phyloP scores from a whole-genome alignment of 1,139 yeast genomes.

The Hemisphaericaspora xylanilytica region DNA sequence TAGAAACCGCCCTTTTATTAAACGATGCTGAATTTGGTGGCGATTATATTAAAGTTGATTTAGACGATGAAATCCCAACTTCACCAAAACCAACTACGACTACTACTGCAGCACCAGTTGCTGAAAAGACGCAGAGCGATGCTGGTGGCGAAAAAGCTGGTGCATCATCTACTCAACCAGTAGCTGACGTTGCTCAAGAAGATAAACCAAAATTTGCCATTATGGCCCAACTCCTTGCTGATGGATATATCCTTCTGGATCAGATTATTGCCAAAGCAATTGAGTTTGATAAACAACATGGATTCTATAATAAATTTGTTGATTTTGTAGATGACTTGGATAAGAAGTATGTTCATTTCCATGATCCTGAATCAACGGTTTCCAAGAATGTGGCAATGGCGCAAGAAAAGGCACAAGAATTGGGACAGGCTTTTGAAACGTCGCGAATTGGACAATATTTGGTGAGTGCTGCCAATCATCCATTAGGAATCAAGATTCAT shows the following conservation, averaged over 20 bases:
- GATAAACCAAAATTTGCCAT: constrained; percentile 75
- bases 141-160: background rate
- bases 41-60: constrained; percentile 44
- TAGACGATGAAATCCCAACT: constrained; percentile 1
- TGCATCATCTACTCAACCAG: constrained; percentile 6
- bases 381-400: constrained; percentile 17
- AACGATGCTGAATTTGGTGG: constrained; percentile 76
- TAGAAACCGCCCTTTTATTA: constrained; percentile 68
- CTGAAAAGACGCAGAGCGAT: no score
- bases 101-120: constrained; percentile 19
- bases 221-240: constrained; percentile 71
- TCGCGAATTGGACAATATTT: constrained; percentile 31
- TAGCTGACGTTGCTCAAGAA: constrained; percentile 66
- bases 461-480: constrained; percentile 33
- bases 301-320: constrained; percentile 56
- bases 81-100: constrained; percentile 13
- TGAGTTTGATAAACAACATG: constrained; percentile 63
- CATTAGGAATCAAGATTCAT: constrained; percentile 40
- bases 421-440: constrained; percentile 8
- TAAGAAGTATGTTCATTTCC: constrained; percentile 54
- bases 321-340: constrained; percentile 55
- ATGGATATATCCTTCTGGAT: constrained; percentile 70
- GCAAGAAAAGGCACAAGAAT: constrained; percentile 11
- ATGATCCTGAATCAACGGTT: constrained; percentile 16
- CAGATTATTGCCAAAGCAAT: constrained; percentile 57